Base-by-base conservation (phyloP, 805 yeast species). In the Candida sanyiensis region DNA sequence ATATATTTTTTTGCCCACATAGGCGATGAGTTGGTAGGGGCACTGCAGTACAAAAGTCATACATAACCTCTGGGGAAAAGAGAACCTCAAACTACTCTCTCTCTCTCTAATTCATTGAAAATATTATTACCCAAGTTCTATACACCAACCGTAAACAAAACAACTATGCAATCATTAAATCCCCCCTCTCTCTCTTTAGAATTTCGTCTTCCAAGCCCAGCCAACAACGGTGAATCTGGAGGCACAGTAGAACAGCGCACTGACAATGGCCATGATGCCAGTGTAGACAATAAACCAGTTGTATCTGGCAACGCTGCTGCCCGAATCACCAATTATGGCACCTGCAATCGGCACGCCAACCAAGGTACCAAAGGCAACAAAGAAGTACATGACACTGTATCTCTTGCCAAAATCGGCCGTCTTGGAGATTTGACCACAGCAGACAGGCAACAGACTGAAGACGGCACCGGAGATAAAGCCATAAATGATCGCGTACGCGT, bases 391-490 rank as follows among this genome's bases (percentile, higher is more conserved):
- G 5, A 77, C 70, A 3, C 78, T 72, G 48, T 73, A 74, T 22
- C 75, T 66, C 49, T 66, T 67, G 24, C 80, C 80, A 56, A 72
- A 73, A 40, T 63, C 68, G 31, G 70, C 70, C 4, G 71, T 67
- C 29, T 69, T 69, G 13, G 78, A 71, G 28, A 77, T 74, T 40
- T 75, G 77, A 0, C 77, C 80, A 44, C 77, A 65, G 45, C 80
- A 73, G 4, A 75, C 77, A 4, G 83, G 82, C 21, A 74, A 64
- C 35, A 76, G 54, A 3, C 80, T 69, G 42, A 75, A 64, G 3
- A 74, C 70, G 4, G 80, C 67, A 8, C 79, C 75, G 9, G 78
- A 68, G 45, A 68, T 64, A 33, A 76, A 63, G 2, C 83, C 83
- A 51, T 69, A 75, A 5, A 70, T 40, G 0, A 61, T 64, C 6